Evolutionary conservation across 495 filamentous ascomycete species (phyloP).

Genomic region (Aspergillus wentii): DNA sequence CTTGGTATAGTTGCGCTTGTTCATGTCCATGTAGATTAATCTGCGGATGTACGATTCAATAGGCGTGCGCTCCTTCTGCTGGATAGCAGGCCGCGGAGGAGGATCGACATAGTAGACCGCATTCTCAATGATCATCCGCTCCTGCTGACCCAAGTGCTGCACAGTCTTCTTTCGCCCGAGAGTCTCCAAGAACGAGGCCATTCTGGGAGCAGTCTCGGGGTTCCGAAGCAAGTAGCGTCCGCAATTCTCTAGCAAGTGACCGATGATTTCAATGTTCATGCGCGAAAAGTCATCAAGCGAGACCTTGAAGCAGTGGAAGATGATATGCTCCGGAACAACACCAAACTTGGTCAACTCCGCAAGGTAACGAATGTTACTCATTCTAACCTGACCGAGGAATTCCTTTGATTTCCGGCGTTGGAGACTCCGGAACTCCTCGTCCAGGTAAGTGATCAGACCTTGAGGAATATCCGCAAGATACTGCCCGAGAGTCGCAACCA

Average conservation of each 20-base stretch:
- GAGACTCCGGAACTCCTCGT: constrained; percentile 94
- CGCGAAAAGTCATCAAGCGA: constrained; percentile 96
- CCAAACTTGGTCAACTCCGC: constrained; percentile 98
- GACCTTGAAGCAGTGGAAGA: constrained; percentile 97
- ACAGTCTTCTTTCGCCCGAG: constrained; percentile 93
- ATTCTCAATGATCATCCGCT: constrained; percentile 98
- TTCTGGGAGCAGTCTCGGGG: constrained; percentile 86
- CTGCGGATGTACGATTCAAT: constrained; percentile 90
- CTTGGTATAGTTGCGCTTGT: constrained; percentile 88
- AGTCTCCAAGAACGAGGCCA: constrained; percentile 91
- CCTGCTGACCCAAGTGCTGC: constrained; percentile 90
- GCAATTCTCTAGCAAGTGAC: constrained; percentile 95
- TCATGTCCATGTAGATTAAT: constrained; percentile 87
- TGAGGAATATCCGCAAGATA: constrained; percentile 92
- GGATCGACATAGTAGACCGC: constrained; percentile 98
- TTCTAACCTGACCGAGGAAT: constrained; percentile 87
- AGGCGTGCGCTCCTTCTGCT: constrained; percentile 92
- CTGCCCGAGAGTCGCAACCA: constrained; percentile 88
- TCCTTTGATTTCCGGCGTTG: constrained; percentile 99
- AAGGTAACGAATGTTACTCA: constrained; percentile 92
- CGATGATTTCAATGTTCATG: constrained; percentile 98
- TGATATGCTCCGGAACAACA: constrained; percentile 95
- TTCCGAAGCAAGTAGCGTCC: constrained; percentile 92
- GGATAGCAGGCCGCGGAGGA: constrained; percentile 85
- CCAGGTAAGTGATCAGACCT: constrained; percentile 86